Percentiles rank a stretch among this genome's conserved stretches.
Conservation (phyloP, 2,329 filamentous ascomycete genomes). For the Zasmidium citrigriseum region DNA sequence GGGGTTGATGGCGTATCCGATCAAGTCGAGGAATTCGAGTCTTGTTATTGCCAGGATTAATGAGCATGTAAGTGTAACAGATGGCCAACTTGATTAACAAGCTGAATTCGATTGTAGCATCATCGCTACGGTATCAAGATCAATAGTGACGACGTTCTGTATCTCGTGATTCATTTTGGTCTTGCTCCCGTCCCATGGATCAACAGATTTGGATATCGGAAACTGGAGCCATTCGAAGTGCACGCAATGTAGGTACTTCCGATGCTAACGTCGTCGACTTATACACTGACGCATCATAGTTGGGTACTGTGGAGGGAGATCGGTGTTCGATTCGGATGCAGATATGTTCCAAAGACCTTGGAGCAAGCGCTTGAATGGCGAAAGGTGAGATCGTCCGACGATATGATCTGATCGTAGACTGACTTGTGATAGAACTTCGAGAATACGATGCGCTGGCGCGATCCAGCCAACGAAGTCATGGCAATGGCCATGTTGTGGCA, state of each 20-base stretch:
- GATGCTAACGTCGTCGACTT: not conserved
- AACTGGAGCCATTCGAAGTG: conserved; percentile 12
- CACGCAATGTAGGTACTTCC: conserved; percentile 3
- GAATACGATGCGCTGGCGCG: not conserved
- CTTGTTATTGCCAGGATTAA: conserved; percentile 11
- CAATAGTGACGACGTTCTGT: conserved; percentile 13
- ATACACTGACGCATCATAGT: not conserved
- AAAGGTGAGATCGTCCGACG: not conserved
- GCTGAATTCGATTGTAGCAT: not conserved
- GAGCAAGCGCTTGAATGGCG: conserved; percentile 1
- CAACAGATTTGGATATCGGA: conserved; percentile 15
- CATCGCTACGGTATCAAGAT: conserved; percentile 16
- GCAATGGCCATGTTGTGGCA: conserved; percentile 4
- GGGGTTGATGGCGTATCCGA: conserved; percentile 4
- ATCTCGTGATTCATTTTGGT: conserved; percentile 14
- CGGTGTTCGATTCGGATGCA: not conserved
- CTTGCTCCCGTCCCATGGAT: conserved; percentile 15
- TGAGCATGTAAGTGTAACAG: conserved; percentile 5
- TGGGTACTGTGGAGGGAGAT: conserved; percentile 5
- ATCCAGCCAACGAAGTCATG: conserved; percentile 1
- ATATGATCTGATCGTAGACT: not conserved
- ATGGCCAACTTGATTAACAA: not conserved
- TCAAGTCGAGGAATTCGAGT: conserved; percentile 8
- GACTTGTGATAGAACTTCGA: not conserved
- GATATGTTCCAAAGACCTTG: conserved; percentile 1